phyloP scores from a whole-genome alignment of 495 filamentous ascomycete species.

The Annulohypoxylon bovei region DNA sequence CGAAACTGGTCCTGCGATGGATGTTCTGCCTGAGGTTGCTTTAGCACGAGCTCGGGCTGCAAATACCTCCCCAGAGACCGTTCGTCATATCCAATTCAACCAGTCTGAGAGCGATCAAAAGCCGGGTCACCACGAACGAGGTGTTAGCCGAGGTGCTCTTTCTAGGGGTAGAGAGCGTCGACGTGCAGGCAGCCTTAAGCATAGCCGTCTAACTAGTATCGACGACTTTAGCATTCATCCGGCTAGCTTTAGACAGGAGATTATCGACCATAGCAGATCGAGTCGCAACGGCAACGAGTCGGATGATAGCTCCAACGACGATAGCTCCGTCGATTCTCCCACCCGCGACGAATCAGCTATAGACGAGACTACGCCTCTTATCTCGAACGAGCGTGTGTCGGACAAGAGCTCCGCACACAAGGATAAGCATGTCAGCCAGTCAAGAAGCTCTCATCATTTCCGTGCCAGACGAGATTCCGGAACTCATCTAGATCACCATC shows the following conservation, averaged over 20 bases:
- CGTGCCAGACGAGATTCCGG: slow-evolving; percentile 52
- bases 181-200: slow-evolving; percentile 62
- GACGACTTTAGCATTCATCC: slow-evolving; percentile 87
- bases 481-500: slow-evolving; percentile 75
- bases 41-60: slow-evolving; percentile 47
- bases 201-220: slow-evolving; percentile 62
- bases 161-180: slow-evolving; percentile 58
- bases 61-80: slow-evolving; percentile 35
- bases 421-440: slow-evolving; percentile 27
- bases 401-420: slow-evolving; percentile 32
- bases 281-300: slow-evolving; percentile 56
- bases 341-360: slow-evolving; percentile 59
- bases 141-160: slow-evolving; percentile 48
- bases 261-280: slow-evolving; percentile 78
- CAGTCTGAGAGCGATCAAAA: slow-evolving; percentile 24
- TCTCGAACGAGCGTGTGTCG: slow-evolving; percentile 37
- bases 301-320: slow-evolving; percentile 61
- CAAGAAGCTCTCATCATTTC: slow-evolving; percentile 29
- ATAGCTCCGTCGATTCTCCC: slow-evolving; percentile 62
- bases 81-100: slow-evolving; percentile 52
- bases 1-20: slow-evolving; percentile 49
- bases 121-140: slow-evolving; percentile 39
- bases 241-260: slow-evolving; percentile 88
- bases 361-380: slow-evolving; percentile 59
- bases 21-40: slow-evolving; percentile 57